Base-by-base conservation (phyloP, 495 filamentous ascomycete species). In the Elasticomyces elasticus region DNA sequence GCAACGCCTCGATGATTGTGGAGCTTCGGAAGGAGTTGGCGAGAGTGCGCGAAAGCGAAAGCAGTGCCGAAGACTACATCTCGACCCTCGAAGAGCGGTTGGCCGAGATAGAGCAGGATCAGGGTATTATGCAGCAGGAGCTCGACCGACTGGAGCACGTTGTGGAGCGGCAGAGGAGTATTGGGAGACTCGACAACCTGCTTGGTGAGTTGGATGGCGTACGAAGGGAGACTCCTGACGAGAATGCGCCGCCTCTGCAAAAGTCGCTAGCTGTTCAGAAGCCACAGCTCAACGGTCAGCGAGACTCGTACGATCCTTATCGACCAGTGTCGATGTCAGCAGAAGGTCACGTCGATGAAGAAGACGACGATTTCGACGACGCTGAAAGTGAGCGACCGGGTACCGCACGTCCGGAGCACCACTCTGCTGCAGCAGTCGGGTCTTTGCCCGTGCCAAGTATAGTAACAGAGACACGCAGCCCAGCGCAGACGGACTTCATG, bases 81-180 rank as follows among this genome's bases (percentile, higher is more conserved):
- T 90, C 92, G 2, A 97, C 91, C 1, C 74, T 99, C 30, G 92
- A 99, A 68, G 92, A 97, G 67, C 84, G 92, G 17, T 79, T 99
- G 15, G 94, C 94, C 0, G 92, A 99, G 69, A 80, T 89, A 4
- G 92, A 99, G 62, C 91, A 96, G 64, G 94, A 99, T 63, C 83
- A 87, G 63, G 92, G 97, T 64, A 67, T 94, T 52, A 94, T 97
- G 90, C 88, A 95, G 69, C 85, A 89, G 24, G 92, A 99, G 65
- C 86, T 99, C 61, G 83, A 94, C 66, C 81, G 91, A 33, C 74
- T 99, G 30, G 91, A 96, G 67, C 87, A 95, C 69, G 89, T 97
- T 22, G 79, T 99, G 46, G 91, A 97, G 64, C 87, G 94, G 44
- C 92, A 99, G 64, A 79, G 94, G 37, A 95, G 89, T 64, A 79